Conservation (phyloP, 768 basidiomycete species). For the Naganishia vishniacii region DNA sequence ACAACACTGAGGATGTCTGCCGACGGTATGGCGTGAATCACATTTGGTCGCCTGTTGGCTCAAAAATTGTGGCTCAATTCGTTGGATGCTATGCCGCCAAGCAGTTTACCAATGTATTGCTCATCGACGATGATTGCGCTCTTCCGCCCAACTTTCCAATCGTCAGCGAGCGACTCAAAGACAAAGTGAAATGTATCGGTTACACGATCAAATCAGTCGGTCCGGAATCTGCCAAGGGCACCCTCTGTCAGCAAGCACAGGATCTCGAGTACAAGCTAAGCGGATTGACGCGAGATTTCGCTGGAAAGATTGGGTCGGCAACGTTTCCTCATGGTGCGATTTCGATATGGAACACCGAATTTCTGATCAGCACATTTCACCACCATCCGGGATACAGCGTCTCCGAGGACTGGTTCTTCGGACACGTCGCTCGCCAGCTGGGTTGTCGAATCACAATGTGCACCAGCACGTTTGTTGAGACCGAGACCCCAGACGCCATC, state of each 20-base stretch:
- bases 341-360: constrained; percentile 16
- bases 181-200: constrained; percentile 17
- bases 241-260: constrained; percentile 13
- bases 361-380: constrained; percentile 16
- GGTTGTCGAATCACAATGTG: constrained; percentile 17
- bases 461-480: constrained; percentile 13
- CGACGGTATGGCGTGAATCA: constrained; percentile 4
- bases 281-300: constrained; percentile 7
- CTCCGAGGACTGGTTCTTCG: constrained; percentile 15
- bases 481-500: constrained; percentile 2
- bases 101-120: constrained; percentile 9
- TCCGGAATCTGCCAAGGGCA: background rate
- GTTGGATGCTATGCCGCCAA: constrained; percentile 22
- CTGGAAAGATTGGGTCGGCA: constrained; percentile 8
- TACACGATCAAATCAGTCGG: constrained; percentile 22
- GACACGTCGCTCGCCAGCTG: constrained; percentile 11
- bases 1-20: constrained; percentile 18
- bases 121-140: constrained; percentile 22
- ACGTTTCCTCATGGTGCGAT: constrained; percentile 16
- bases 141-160: constrained; percentile 20
- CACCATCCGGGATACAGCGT: constrained; percentile 13
- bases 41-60: constrained; percentile 18
- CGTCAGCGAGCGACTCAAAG: constrained; percentile 19
- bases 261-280: constrained; percentile 20
- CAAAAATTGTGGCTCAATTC: constrained; percentile 20